Evolutionary conservation across 2,329 filamentous ascomycete genomes (phyloP).

Genomic region (Alternaria solani): DNA sequence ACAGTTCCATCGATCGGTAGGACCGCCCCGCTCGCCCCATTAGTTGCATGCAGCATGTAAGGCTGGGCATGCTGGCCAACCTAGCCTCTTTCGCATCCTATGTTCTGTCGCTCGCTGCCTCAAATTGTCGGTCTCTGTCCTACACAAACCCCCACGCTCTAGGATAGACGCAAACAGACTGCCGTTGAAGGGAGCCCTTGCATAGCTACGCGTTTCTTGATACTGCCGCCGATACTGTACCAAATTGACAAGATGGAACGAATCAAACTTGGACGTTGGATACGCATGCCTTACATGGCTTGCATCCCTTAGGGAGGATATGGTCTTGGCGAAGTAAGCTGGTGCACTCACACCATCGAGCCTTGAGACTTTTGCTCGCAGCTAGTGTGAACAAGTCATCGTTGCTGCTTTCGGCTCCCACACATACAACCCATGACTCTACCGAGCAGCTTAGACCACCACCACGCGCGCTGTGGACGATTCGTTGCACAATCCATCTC

Average conservation of each 20-base stretch:
- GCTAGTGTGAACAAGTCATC: not conserved
- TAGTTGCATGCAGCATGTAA: not conserved
- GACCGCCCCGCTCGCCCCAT: not conserved
- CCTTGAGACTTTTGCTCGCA: not conserved
- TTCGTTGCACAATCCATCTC: not conserved
- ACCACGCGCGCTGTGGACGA: not conserved
- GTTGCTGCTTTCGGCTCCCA: not conserved
- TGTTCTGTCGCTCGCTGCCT: not conserved
- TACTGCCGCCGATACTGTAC: not conserved
- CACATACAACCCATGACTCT: not conserved
- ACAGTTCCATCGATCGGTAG: not conserved
- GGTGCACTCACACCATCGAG: not conserved
- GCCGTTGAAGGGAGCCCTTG: not conserved
- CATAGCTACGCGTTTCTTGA: not conserved
- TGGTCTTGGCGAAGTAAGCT: not conserved
- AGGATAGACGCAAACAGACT: not conserved
- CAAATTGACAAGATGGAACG: not conserved
- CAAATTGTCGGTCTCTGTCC: not conserved
- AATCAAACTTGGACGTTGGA: not conserved
- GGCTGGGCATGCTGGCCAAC: not conserved
- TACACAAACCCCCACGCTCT: not conserved
- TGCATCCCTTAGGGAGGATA: not conserved
- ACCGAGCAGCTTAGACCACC: not conserved
- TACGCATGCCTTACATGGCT: not conserved
- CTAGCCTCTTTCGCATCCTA: not conserved